phyloP scores from a whole-genome alignment of 495 filamentous ascomycete genomes.

The Penicillium malachiteum region DNA sequence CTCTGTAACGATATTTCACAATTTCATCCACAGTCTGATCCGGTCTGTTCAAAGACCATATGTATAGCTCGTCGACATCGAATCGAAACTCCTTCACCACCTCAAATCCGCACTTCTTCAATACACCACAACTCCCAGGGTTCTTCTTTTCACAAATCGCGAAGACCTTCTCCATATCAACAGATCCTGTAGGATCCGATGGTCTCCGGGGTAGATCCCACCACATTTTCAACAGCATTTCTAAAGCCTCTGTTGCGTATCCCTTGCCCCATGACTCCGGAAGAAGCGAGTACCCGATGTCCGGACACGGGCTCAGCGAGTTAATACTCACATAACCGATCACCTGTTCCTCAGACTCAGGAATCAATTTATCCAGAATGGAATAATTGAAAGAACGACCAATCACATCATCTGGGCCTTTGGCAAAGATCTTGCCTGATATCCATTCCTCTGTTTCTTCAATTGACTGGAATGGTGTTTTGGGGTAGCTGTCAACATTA shows the following conservation, averaged over 20 bases:
- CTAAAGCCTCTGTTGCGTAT: conserved; percentile 33
- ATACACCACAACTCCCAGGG: conserved; percentile 25
- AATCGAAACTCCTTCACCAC: conserved; percentile 24
- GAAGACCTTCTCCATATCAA: conserved; percentile 16
- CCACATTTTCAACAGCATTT: conserved; percentile 23
- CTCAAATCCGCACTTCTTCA: conserved; percentile 40
- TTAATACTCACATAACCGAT: conserved; percentile 27
- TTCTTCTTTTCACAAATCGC: conserved; percentile 29
- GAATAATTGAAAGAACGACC: conserved; percentile 22
- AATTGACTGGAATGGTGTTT: conserved; percentile 20
- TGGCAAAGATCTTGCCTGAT: conserved; percentile 15
- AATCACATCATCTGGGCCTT: conserved; percentile 15
- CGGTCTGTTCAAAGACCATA: conserved; percentile 40
- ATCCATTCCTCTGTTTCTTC: conserved; percentile 23
- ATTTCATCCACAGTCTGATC: not conserved
- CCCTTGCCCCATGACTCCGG: conserved; percentile 34
- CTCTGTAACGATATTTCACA: not conserved
- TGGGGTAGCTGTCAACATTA: conserved; percentile 16
- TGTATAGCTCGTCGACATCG: conserved; percentile 36
- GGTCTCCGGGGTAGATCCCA: conserved; percentile 17
- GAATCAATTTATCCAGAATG: conserved; percentile 23
- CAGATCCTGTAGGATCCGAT: not conserved
- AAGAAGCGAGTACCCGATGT: conserved; percentile 34
- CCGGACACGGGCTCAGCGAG: conserved; percentile 18
- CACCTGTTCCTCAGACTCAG: conserved; percentile 11